Evolutionary conservation across 2,329 filamentous ascomycete genomes (phyloP).

Genomic region (Beauveria caledonica): DNA sequence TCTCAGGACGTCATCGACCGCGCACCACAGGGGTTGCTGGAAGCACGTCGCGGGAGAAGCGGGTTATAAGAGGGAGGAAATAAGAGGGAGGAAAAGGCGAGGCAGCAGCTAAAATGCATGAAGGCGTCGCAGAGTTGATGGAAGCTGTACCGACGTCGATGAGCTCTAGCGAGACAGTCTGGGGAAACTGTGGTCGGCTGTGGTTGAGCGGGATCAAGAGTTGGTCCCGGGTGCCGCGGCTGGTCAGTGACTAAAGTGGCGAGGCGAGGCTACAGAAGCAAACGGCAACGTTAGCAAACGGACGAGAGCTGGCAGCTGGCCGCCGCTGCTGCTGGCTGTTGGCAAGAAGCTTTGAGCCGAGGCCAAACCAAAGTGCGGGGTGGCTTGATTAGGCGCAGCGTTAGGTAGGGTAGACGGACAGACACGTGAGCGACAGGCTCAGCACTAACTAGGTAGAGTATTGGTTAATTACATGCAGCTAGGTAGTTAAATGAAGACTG

Average conservation of each 20-base stretch:
- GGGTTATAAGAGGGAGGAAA: too few relatives aligned
- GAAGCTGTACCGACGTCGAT: background rate
- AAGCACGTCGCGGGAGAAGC: background rate
- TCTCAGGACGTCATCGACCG: conserved; percentile 11
- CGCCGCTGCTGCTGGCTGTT: background rate
- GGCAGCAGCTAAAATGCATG: background rate
- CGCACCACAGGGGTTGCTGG: conserved; percentile 1
- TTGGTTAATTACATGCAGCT: too few relatives aligned
- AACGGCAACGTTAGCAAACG: background rate
- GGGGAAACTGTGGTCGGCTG: background rate
- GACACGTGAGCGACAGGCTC: background rate
- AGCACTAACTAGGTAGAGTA: background rate
- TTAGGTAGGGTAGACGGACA: background rate
- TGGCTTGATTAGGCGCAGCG: background rate
- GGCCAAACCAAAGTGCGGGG: conserved; percentile 1
- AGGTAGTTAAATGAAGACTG: too few relatives aligned
- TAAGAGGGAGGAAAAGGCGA: background rate
- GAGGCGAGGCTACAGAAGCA: background rate
- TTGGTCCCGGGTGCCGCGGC: conserved; percentile 7
- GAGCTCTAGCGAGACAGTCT: background rate
- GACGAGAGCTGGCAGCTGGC: background rate
- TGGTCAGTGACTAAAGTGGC: background rate
- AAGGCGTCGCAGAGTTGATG: background rate
- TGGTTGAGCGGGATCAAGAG: background rate
- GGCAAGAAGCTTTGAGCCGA: background rate